Base-by-base conservation (phyloP, 345 rosid species). In the Gossypium longicalyx region DNA sequence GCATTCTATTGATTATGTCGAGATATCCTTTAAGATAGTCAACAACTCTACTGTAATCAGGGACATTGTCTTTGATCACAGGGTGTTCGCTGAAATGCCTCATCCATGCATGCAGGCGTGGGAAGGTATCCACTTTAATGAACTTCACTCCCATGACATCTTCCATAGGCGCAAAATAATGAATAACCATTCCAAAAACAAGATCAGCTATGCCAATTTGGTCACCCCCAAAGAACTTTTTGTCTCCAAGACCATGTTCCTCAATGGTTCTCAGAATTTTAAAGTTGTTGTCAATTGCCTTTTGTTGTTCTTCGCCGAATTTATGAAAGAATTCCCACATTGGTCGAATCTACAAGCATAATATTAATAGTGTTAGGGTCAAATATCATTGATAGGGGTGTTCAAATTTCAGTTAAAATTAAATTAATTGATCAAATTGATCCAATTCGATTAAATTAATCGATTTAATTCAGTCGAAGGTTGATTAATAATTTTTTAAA, bases 221-320 rank as follows among this genome's bases (percentile, higher is more conserved):
- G 58, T 74, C 81, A n/a, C 83, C 81, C 0, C 68, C 70, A 13
- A 77, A 81, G 16, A 74, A 77, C 9, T 74, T 75, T 47, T 71
- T 74, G 12, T 71, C 53, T 44, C 67, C 72, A 2, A 81, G 19
- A 23, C 78, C 70, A 13, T 70, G 20, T 49, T 81, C 71, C 73
- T 81, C 78, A 11, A 81, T 38, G 9, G 72, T 69, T 69, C 45
- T 27, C 72, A 69, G 2, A 4, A 51, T 49, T 51, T 69, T 45
- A 10, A 2, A 38, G 53, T 64, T 20, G 10, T 65, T 71, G 4
- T 58, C 49, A 2, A 20, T 15, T 27, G 70, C 81, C 25, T 70
- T 64, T 17, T 44, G 67, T 22, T 72, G 75, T 43, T 58, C 75
- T 43, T 72, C 75, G 2, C 53, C 75, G 4, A 44, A 57, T 38